These are phyloP conservation scores for Syncephalastrum sp. DNA, from an alignment of 371 early-diverging fungal species.

Conservation along the genomic window DNA sequence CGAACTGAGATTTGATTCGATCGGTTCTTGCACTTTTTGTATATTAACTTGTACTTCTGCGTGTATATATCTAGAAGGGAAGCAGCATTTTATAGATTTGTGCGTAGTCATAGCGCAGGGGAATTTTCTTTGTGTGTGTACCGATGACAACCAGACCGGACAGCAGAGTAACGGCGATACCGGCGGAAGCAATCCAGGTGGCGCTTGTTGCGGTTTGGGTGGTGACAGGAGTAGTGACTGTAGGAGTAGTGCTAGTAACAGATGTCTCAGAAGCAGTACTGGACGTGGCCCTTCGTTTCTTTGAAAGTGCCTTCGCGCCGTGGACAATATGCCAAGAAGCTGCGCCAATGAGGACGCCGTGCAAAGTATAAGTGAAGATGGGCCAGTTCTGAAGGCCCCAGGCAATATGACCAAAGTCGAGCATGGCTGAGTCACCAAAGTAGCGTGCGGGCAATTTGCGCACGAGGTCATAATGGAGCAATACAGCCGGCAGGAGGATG, in stretches of 20 bases:
- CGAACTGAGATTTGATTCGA: too few species aligned
- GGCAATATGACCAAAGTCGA: conserved; percentile 43
- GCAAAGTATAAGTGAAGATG: conserved; percentile 31
- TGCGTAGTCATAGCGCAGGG: conserved; percentile 40
- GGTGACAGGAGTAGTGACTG: too few species aligned
- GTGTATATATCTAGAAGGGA: conserved; percentile 1
- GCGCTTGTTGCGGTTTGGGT: too few species aligned
- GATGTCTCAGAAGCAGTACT: neutral
- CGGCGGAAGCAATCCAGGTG: conserved; percentile 11
- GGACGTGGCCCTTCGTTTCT: conserved; percentile 6
- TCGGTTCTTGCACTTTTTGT: too few species aligned
- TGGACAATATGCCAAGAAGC: conserved; percentile 35
- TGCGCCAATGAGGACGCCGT: conserved; percentile 25
- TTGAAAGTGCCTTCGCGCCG: conserved; percentile 20
- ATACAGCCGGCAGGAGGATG: conserved; percentile 26
- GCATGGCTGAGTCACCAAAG: conserved; percentile 48
- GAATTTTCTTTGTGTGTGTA: conserved; percentile 37
- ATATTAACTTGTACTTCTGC: too few species aligned
- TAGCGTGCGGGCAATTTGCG: conserved; percentile 30
- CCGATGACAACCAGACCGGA: conserved; percentile 32
- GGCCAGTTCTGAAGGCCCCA: conserved; percentile 47
- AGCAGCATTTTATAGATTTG: conserved; percentile 27
- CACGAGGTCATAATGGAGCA: conserved; percentile 32
- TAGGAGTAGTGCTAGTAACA: too few species aligned
- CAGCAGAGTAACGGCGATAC: conserved; percentile 19